Evolutionary conservation across 495 filamentous ascomycete genomes (phyloP), one percentile per base, ranked within the genome.

Genomic region (Achaetomiella virescens): DNA sequence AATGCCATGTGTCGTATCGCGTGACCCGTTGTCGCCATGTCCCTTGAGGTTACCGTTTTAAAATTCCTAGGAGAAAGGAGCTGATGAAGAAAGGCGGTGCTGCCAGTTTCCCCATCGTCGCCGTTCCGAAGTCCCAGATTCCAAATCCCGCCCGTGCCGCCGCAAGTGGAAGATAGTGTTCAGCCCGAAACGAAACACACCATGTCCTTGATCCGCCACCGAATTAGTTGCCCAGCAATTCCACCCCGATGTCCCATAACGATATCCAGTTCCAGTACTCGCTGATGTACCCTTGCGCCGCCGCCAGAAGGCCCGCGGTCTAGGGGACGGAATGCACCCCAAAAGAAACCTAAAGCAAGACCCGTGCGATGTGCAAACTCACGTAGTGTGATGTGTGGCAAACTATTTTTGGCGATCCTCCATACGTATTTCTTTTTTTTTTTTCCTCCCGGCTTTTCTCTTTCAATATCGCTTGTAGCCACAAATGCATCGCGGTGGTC

Each of bases 1-100:
- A 63, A 63, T 63, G 61, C 59, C 36, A 57, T 57, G 24, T 48
- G 52, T 57, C 49, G 40, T 56, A 35, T 24, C 51, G 41, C 33
- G 4, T 49, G 9, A 31, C 27, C 27, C 27, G 27, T 31, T 31
- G 27, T 31, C 27, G 27, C 27, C 27, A 31, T 31, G 27, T 31
- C 27, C 27, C 27, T 31, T 31, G 27, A 31, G 27, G 27, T 31
- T 31, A 31, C 27, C 27, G 27, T 31, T 31, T 31, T 31, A 31
- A 9, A 31, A 31, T 31, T 31, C 27, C 27, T 31, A 31, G 9
- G 27, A 31, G 27, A 31, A 31, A 31, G 9, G 27, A 31, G 27
- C 4, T 5, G 27, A 31, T 31, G 27, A 31, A 31, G 27, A n/a
- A n/a, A n/a, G n/a, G n/a, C n/a, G n/a, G 27, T 9, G 5, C 27